Evolutionary conservation across 805 yeast genomes (phyloP).

Genomic region (Phaffomyces thermotolerans): DNA sequence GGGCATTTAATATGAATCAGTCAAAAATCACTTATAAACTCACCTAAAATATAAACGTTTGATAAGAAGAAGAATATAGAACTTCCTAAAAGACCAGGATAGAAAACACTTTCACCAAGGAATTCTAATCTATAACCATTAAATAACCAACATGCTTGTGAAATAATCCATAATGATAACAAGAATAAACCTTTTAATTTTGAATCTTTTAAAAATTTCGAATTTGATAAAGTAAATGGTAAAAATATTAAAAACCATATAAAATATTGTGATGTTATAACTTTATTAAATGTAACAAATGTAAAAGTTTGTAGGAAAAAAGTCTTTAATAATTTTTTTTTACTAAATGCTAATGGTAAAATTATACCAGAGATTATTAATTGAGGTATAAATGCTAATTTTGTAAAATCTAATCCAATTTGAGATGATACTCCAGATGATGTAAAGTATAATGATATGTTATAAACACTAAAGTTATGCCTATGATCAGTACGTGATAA

Average conservation of each 20-base stretch:
- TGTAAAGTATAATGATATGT: constrained; percentile 59
- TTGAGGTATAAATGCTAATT: constrained; percentile 82
- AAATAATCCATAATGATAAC: constrained; percentile 51
- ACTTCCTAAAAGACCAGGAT: constrained; percentile 42
- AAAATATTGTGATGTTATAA: constrained; percentile 91
- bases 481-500: constrained; percentile 82
- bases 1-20: not conserved
- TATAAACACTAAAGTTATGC: constrained; percentile 89
- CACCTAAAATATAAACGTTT: constrained; percentile 55
- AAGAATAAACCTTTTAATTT: constrained; percentile 35
- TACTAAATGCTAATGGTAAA: constrained; percentile 40
- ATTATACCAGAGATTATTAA: constrained; percentile 48
- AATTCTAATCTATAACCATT: constrained; percentile 80
- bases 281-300: constrained; percentile 76
- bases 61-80: constrained; percentile 52
- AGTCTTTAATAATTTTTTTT: constrained; percentile 38
- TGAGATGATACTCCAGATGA: constrained; percentile 29
- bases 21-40: constrained; percentile 38
- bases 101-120: constrained; percentile 59
- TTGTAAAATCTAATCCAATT: constrained; percentile 30
- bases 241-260: constrained; percentile 86
- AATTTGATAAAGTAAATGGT: constrained; percentile 58
- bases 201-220: constrained; percentile 27
- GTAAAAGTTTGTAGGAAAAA: constrained; percentile 71
- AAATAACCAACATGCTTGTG: constrained; percentile 74